Evolutionary conservation across 768 basidiomycete genomes (phyloP), one percentile per base, ranked within the genome.

Genomic region (Amanita jacksonii): DNA sequence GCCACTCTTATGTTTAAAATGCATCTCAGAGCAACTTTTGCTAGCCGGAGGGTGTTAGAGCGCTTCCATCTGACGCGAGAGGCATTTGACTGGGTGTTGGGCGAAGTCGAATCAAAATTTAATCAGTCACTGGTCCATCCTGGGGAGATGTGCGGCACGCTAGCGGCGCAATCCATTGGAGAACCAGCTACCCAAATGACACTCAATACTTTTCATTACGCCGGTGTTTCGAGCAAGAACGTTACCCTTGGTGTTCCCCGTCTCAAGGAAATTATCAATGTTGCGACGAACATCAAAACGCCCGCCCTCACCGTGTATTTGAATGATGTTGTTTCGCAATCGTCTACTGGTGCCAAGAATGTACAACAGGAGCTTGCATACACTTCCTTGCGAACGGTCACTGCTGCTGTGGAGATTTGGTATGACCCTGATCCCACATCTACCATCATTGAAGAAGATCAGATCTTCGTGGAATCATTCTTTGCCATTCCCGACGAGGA

Each of bases 121-220:
- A 94, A 97, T 57, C 84, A 82, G 52, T 85, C 96, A 2, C 54
- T 94, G 2, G 91, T 78, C 8, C 85, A 96, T 54, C 89, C 96
- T 0, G 93, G 94, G 35, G 96, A 98, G 65, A 99, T 99, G 96
- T 98, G 96, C 52, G 96, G 96, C 34, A 96, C 92, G 0, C 76
- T 98, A 16, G 85, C 94, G 28, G 96, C 96, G 0, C 96, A 99
- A 66, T 98, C 96, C 0, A 99, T 98, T 52, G 96, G 96, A 62
- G 96, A 98, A 69, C 96, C 96, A 0, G 96, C 96, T 3, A 99
- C 96, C 0, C 96, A 99, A 66, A 98, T 99, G 96, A 98, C 96
- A 5, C 65, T 99, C 47, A 99, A 99, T 63, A 98, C 94, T 0
- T 99, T 98, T 87, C 96, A 99, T 65, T 98, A 97, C 61, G 96